These are phyloP conservation scores for Remersonia thermophila DNA, from an alignment of 2,329 filamentous ascomycete genomes.

Conservation along the genomic window DNA sequence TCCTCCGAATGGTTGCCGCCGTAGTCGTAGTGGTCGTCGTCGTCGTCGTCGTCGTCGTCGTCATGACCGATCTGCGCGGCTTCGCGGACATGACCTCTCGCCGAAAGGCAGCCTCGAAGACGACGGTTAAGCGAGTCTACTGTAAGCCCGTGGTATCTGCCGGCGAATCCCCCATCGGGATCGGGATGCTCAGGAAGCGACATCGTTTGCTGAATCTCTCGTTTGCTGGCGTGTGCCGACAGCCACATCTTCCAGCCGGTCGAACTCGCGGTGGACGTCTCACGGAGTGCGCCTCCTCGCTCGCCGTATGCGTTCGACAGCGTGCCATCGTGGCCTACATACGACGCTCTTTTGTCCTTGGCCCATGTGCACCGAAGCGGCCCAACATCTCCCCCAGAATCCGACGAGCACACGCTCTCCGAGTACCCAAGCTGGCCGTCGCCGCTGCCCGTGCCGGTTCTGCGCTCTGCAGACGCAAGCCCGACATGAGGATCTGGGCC, in stretches of 20 bases:
- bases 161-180: no score
- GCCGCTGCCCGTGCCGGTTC: no score
- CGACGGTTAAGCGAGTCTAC: no score
- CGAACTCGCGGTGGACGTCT: slow-evolving; percentile 32
- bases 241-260: slow-evolving; percentile 31
- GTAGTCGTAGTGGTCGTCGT: background rate
- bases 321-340: no score
- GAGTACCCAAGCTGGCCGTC: slow-evolving; percentile 29
- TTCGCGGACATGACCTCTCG: slow-evolving; percentile 29
- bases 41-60: slow-evolving; percentile 14
- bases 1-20: background rate
- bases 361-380: background rate
- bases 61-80: slow-evolving; percentile 25
- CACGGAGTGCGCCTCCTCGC: slow-evolving; percentile 23
- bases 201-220: slow-evolving; percentile 15
- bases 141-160: no score
- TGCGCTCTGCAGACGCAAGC: no score
- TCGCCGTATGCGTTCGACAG: slow-evolving; percentile 18
- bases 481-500: slow-evolving; percentile 29
- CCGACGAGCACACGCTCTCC: slow-evolving; percentile 38
- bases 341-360: slow-evolving; percentile 11
- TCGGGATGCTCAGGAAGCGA: no score
- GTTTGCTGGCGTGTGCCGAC: slow-evolving; percentile 25
- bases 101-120: no score
- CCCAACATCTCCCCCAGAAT: slow-evolving; percentile 7